Base-by-base conservation (phyloP, 345 rosid species). In the Hevea brasiliensis region DNA sequence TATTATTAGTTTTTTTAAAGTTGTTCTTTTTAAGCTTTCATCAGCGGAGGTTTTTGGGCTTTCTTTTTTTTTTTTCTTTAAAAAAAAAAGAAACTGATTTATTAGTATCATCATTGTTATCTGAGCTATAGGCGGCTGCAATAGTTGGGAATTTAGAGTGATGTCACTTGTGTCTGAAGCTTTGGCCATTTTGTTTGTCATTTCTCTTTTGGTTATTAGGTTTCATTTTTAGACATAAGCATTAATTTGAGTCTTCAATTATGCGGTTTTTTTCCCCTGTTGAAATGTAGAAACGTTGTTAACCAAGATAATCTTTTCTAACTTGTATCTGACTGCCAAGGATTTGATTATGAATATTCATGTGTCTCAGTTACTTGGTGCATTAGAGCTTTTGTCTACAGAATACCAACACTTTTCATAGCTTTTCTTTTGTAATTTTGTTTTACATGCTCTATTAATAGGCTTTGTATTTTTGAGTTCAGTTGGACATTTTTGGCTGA, bases 341-440 rank as follows among this genome's bases (percentile, higher is more conserved):
- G 53, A 27, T 14, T 51, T 67, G 23, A 48, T 24, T 44, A 24
- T 44, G 54, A 24, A 8, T n/a, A 41, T 65, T 44, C 23, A 45
- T 23, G 18, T 47, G 17, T 47, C 9, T 20, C 21, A 55, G 5
- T 8, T 47, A 29, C 27, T 18, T 20, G 8, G 12, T 8, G 55
- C 45, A 18, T 59, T 17, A 26, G 17, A 40, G 61, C 29, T 55
- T 58, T 48, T 5, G 18, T 32, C 50, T 69, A 55, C 0, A 13
- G n/a, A 42, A 7, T 69, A 3, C 51, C 21, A 0, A 18, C 7
- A n/a, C 1, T 29, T 54, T 17, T 29, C 8, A 12, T 32, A n/a
- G 27, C 20, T 53, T 68, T 29, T 68, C 9, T 68, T 65, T 68
- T 29, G 60, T 64, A 64, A 44, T 64, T 55, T 53, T 68, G 26